These are phyloP conservation scores for Aspergillus cristatus DNA, from an alignment of 495 filamentous ascomycete species.

Conservation along the genomic window DNA sequence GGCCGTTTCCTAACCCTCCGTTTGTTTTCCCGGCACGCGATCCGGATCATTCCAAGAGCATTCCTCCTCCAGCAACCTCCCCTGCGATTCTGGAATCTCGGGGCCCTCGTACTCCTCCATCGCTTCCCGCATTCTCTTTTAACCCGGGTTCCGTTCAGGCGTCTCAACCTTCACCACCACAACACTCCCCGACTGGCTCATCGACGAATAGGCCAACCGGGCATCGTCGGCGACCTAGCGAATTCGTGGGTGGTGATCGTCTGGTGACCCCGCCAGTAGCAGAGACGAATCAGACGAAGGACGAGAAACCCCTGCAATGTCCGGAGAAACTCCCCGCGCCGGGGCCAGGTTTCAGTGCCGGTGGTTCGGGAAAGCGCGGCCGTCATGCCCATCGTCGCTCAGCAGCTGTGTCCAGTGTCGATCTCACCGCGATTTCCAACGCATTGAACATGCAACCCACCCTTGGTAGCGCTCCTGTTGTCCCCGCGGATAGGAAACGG, in stretches of 20 bases:
- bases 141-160: conserved; percentile 41
- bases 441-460: conserved; percentile 35
- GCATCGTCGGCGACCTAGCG: conserved; percentile 66
- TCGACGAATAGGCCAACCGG: conserved; percentile 32
- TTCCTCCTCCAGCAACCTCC: conserved; percentile 5
- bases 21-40: conserved; percentile 58
- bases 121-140: conserved; percentile 57
- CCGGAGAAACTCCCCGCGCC: conserved; percentile 40
- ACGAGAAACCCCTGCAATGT: conserved; percentile 37
- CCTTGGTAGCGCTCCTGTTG: conserved; percentile 57
- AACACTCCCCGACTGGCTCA: conserved; percentile 5
- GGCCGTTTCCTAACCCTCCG: conserved; percentile 57
- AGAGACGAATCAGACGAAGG: conserved; percentile 56
- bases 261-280: conserved; percentile 46
- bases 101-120: conserved; percentile 19
- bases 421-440: conserved; percentile 65
- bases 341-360: conserved; percentile 29
- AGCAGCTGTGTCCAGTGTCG: conserved; percentile 77
- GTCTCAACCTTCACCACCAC: conserved; percentile 23
- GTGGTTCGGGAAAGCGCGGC: conserved; percentile 42
- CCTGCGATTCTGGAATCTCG: conserved; percentile 8
- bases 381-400: conserved; percentile 80
- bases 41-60: conserved; percentile 9
- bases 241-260: conserved; percentile 69
- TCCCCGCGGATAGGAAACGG: conserved; percentile 44